Percentiles rank a stretch among this genome's conserved stretches.
Conservation (phyloP, 441 rosid genomes). For the Daphne laureola region DNA sequence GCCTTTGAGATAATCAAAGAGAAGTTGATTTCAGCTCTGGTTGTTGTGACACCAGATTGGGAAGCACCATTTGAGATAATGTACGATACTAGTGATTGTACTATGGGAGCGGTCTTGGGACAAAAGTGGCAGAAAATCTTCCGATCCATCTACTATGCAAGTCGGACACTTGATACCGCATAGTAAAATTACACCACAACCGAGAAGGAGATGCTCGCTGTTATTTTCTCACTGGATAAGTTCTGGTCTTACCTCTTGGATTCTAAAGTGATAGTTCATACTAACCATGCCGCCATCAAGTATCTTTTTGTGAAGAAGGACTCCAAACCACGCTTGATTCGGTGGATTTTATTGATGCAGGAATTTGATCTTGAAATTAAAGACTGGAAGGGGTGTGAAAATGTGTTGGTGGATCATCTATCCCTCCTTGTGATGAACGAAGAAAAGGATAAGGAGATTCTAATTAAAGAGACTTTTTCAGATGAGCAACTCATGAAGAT, state of each 20-base stretch:
- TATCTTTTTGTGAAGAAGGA: not conserved
- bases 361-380: not conserved
- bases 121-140: not conserved
- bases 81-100: constrained; percentile 3
- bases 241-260: not conserved
- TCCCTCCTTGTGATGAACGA: not conserved
- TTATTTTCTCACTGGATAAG: not conserved
- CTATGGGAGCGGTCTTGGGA: not conserved
- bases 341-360: not conserved
- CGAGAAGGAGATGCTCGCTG: constrained; percentile 2
- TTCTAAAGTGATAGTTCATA: not conserved
- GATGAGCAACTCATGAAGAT: not conserved
- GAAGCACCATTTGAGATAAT: not conserved
- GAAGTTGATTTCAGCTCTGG: not conserved
- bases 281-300: not conserved
- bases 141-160: not conserved
- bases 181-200: constrained; percentile 4
- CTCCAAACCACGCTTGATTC: not conserved
- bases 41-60: not conserved
- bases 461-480: not conserved
- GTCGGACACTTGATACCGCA: not conserved
- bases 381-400: not conserved
- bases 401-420: not conserved
- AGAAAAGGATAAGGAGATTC: not conserved
- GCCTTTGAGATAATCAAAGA: not conserved